Conservation (phyloP, 179 eudicot genomes). For the Beta macrorhiza region DNA sequence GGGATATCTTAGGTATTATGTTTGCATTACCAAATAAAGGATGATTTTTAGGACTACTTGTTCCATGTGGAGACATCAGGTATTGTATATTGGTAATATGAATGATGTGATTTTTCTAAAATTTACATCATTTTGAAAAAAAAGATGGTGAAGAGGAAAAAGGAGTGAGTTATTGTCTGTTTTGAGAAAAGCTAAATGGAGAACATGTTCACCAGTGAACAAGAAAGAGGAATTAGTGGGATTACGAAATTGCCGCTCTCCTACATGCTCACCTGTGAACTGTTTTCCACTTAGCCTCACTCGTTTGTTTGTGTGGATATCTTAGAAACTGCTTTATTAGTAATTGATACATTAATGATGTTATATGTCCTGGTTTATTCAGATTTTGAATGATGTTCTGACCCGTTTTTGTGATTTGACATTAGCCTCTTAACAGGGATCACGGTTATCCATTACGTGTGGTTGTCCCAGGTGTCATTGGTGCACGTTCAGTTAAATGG, state of each 20-base stretch:
- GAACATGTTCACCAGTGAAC: no score
- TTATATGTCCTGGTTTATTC: not conserved
- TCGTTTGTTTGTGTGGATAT: not conserved
- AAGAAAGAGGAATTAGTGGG: no score
- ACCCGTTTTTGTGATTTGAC: constrained; percentile 12
- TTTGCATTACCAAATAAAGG: not conserved
- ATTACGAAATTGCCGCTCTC: no score
- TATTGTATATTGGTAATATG: not conserved
- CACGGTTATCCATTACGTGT: constrained; percentile 97
- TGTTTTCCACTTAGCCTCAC: not conserved
- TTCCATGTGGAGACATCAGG: not conserved
- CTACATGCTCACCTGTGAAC: no score
- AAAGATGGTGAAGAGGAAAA: not conserved
- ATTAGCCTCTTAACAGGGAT: constrained; percentile 84
- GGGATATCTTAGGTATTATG: not conserved
- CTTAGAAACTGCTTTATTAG: not conserved
- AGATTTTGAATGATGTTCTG: not conserved
- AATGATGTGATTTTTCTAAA: constrained; percentile 3
- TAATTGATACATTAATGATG: not conserved
- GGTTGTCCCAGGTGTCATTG: constrained; percentile 92
- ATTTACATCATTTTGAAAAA: not conserved
- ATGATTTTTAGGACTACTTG: not conserved
- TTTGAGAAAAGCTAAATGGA: no score
- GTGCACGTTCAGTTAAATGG: constrained; percentile 99
- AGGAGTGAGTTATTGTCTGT: not conserved